Evolutionary conservation across 176 grass and related monocot genomes (phyloP), one percentile per base, ranked within the genome.

Genomic region (Bromus sterilis): DNA sequence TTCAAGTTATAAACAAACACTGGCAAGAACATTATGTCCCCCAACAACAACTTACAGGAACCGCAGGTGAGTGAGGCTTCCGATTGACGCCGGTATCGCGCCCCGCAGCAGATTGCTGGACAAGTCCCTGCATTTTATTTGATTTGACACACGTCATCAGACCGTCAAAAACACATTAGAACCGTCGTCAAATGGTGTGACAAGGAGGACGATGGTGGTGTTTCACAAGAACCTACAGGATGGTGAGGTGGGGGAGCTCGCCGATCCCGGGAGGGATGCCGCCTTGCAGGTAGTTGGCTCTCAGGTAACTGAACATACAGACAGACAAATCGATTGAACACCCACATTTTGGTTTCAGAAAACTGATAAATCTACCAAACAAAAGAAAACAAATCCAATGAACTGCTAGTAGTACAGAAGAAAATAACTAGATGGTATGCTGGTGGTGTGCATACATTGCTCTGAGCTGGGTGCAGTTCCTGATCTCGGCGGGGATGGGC

Each of bases 231-330:
- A 75, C 82, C 4, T 99, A 99, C 96, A 99, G 31, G 80, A 99
- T 95, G 3, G 89, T 95, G 36, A 99, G 89, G 82, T 93, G 93
- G 56, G 74, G 3, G 11, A 99, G 91, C 62, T 90, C 84, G 34
- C 96, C 93, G 60, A 99, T 86, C 80, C 93, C 93, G 6, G 96
- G 87, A 49, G 96, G 96, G 56, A 99, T 83, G 4, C 85, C 93
- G 56, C 96, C 96, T 99, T 99, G 96, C 48, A 99, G 85, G 81
- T 99, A 95, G 85, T 99, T 99, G 14, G 93, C 91, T 72, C 96
- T 91, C 49, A 95, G 76, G 80, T 95, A 99, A 62, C 96, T 99
- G 71, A 51, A 84, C 4, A 34, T 6, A 59, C 14, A 60, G 8
- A 24, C 6, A 63, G 31, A 34, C 16, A 65, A 65, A 25, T 0